Evolutionary conservation across 116 monocot genomes (phyloP), one percentile per base, ranked within the genome.

Genomic region (Iris pallida): DNA sequence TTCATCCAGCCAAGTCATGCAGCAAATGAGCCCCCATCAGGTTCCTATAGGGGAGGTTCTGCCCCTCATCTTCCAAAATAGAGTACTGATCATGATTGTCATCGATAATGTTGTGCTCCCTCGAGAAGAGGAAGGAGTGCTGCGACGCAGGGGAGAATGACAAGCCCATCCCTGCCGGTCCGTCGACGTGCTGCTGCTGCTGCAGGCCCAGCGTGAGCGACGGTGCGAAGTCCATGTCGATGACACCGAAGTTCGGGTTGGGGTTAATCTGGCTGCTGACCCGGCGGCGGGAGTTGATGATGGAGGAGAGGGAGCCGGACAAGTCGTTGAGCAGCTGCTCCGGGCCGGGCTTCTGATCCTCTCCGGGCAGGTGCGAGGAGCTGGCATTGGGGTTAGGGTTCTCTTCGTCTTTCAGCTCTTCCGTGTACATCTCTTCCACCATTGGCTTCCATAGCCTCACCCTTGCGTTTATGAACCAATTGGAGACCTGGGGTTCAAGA

Each of bases 21-120:
- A 94, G 72, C 68, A 94, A 56, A 30, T 90, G 94, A 52, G 87
- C 77, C 9, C 82, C 90, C 77, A 85, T 80, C 30, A 87, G 49
- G 61, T 87, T 81, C 73, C 90, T 77, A 53, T 81, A 86, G 44
- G 83, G 83, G 6, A 83, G 67, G 70, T 64, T 77, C 53, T 80
- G 91, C 12, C 62, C 73, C 45, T 82, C 88, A 4, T 73, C 93
- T 15, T 84, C 89, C 11, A 85, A n/a, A 7, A 81, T 68, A 12
- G 85, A 73, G 83, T 71, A 76, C 65, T 83, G 76, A 9, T 45
- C 61, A 13, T 53, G 68, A 8, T 73, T 7, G 18, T 63, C 63
- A 45, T 82, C 69, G 48, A 65, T 6, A 76, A 75, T 20, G 51
- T 58, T 48, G 8, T 63, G 63, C 64, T 86, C 82, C 64, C 80